phyloP scores from a whole-genome alignment of 352 stramenopile species.

The Globisporangium polare region DNA sequence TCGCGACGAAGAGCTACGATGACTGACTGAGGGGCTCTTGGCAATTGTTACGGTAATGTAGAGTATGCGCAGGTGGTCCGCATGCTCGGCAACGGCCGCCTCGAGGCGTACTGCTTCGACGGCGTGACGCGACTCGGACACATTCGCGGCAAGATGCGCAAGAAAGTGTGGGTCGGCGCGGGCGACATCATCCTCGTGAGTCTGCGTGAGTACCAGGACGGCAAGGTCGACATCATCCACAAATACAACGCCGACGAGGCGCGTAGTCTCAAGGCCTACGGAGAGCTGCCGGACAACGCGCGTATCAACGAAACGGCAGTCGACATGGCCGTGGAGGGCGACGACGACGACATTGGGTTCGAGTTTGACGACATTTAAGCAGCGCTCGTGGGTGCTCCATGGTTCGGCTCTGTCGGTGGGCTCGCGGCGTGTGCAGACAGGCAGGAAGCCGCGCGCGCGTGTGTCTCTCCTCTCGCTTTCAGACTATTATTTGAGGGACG shows the following conservation, averaged over 20 bases:
- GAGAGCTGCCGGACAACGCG: slow-evolving; percentile 97
- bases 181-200: slow-evolving; percentile 99
- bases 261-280: slow-evolving; percentile 99
- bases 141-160: slow-evolving; percentile 99
- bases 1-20: not conserved
- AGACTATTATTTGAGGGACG: slow-evolving; percentile 13
- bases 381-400: not conserved
- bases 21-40: not conserved
- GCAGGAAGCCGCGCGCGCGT: too few species aligned
- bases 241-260: slow-evolving; percentile 98
- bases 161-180: slow-evolving; percentile 98
- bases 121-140: slow-evolving; percentile 96
- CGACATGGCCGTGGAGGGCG: slow-evolving; percentile 81
- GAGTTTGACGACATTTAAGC: slow-evolving; percentile 90
- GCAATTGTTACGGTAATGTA: slow-evolving; percentile 23
- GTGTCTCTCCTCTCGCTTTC: slow-evolving; percentile 8
- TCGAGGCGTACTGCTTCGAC: slow-evolving; percentile 99
- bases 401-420: not conserved
- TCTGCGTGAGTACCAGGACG: slow-evolving; percentile 99
- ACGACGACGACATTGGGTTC: slow-evolving; percentile 89
- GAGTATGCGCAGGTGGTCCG: slow-evolving; percentile 98
- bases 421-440: not conserved
- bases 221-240: slow-evolving; percentile 99
- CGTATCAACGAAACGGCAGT: slow-evolving; percentile 88
- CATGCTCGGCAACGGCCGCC: slow-evolving; percentile 98